phyloP scores from a whole-genome alignment of 495 filamentous ascomycete genomes.

The Annulohypoxylon moriforme region DNA sequence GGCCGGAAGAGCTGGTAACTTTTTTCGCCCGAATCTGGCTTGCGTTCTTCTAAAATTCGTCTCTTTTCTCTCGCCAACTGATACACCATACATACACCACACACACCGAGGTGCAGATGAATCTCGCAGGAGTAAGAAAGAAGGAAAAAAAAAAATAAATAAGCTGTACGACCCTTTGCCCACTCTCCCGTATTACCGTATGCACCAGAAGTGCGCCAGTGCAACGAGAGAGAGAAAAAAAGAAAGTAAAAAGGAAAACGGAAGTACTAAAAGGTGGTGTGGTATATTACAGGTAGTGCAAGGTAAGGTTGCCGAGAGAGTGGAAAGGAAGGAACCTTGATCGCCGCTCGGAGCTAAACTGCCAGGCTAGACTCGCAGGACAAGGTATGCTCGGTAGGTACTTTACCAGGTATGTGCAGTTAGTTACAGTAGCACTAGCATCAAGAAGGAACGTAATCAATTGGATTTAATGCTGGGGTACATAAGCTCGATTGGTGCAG shows the following conservation, averaged over 20 bases:
- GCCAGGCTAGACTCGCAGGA: constrained; percentile 5
- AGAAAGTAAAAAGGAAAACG: constrained; percentile 2
- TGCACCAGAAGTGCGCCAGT: constrained; percentile 20
- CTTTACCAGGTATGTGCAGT: constrained; percentile 20
- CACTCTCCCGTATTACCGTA: constrained; percentile 28
- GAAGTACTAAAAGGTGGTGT: constrained; percentile 21
- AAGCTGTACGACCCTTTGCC: constrained; percentile 24
- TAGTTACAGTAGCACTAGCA: constrained; percentile 10
- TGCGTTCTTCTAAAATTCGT: neutral
- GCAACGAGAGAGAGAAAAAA: constrained; percentile 21
- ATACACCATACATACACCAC: constrained; percentile 16
- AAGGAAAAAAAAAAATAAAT: constrained; percentile 4
- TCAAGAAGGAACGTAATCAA: constrained; percentile 11
- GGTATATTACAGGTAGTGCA: constrained; percentile 5
- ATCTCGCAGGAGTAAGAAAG: constrained; percentile 3
- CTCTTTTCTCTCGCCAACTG: constrained; percentile 10
- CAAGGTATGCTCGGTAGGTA: constrained; percentile 25
- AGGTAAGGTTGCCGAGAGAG: constrained; percentile 16
- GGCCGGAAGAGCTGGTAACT: neutral
- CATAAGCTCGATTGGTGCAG: constrained; percentile 23
- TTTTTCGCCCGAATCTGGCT: constrained; percentile 3
- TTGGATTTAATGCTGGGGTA: constrained; percentile 17
- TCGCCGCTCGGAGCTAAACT: constrained; percentile 19
- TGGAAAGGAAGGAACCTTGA: constrained; percentile 25
- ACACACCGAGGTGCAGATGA: constrained; percentile 30